These are phyloP conservation scores for Steccherinum ochraceum DNA, from an alignment of 768 basidiomycete genomes.

Conservation along the genomic window DNA sequence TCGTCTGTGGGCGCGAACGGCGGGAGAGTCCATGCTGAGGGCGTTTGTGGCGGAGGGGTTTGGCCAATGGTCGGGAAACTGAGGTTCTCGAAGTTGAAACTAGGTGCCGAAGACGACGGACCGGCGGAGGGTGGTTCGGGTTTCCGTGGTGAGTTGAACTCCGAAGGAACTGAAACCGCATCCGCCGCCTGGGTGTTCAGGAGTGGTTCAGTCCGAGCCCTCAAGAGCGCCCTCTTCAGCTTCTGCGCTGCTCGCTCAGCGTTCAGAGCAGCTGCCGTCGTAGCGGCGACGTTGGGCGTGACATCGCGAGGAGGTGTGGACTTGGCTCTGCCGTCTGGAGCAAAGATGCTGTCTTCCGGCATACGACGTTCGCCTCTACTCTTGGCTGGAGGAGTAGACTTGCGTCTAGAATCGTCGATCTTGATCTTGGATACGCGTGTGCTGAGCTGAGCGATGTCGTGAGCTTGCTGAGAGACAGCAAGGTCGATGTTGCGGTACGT, in stretches of 20 bases:
- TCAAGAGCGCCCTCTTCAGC: conserved; percentile 62
- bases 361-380: conserved; percentile 1
- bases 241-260: conserved; percentile 69
- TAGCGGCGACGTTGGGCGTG: conserved; percentile 62
- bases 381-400: conserved; percentile 17
- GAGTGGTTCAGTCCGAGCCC: conserved; percentile 55
- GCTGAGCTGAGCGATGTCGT: conserved; percentile 45
- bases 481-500: conserved; percentile 82
- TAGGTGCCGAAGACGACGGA: not conserved
- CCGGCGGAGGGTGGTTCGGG: not conserved
- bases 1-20: conserved; percentile 1
- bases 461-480: conserved; percentile 55
- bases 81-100: not conserved
- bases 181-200: conserved; percentile 49
- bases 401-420: conserved; percentile 33
- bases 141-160: conserved; percentile 25
- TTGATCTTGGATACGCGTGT: conserved; percentile 49
- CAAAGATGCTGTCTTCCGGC: not conserved
- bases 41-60: not conserved
- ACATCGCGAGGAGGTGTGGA: conserved; percentile 25
- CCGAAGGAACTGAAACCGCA: conserved; percentile 17
- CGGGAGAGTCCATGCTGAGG: conserved; percentile 2
- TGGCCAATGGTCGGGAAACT: not conserved
- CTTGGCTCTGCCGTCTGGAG: not conserved
- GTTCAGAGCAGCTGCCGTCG: conserved; percentile 76